Evolutionary conservation across 2,329 filamentous ascomycete species (phyloP).

Genomic region (Bipolaris cookei): DNA sequence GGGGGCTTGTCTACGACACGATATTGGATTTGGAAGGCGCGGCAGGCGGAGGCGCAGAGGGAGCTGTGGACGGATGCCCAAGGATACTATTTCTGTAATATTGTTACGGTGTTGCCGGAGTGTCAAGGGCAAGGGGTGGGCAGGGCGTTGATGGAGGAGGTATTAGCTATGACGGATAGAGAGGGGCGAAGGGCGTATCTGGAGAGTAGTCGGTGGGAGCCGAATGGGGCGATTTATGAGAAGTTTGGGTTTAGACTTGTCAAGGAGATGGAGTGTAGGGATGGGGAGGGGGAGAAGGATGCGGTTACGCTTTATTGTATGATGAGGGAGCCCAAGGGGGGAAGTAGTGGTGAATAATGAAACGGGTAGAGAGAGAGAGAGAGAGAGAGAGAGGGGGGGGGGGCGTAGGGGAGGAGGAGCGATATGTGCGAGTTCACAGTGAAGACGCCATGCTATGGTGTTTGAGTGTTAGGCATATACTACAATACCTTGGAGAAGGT

Average conservation of each 20-base stretch:
- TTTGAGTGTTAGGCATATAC: no score
- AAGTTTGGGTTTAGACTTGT: constrained; percentile 70
- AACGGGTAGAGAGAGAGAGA: background rate
- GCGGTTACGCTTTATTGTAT: constrained; percentile 56
- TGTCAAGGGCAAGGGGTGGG: constrained; percentile 72
- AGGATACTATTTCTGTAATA: constrained; percentile 79
- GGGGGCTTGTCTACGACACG: constrained; percentile 71
- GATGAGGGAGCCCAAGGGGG: constrained; percentile 48
- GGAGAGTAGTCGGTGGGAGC: constrained; percentile 70
- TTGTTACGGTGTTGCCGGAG: constrained; percentile 71
- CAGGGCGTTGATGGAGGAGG: constrained; percentile 66
- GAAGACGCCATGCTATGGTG: no score
- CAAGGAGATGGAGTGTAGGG: constrained; percentile 70
- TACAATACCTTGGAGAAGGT: no score
- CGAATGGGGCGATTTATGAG: constrained; percentile 74
- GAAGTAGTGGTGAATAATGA: background rate
- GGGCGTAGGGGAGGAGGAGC: no score
- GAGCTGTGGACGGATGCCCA: constrained; percentile 68
- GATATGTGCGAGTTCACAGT: no score
- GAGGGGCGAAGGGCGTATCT: constrained; percentile 72
- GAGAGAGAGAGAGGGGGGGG: background rate
- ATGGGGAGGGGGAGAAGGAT: constrained; percentile 59
- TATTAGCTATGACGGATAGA: constrained; percentile 67
- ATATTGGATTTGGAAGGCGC: constrained; percentile 75
- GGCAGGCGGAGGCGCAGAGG: constrained; percentile 66